Evolutionary conservation across 176 grass and related monocot species (phyloP), one percentile per base, ranked within the genome.

Genomic region (Themeda triandra): DNA sequence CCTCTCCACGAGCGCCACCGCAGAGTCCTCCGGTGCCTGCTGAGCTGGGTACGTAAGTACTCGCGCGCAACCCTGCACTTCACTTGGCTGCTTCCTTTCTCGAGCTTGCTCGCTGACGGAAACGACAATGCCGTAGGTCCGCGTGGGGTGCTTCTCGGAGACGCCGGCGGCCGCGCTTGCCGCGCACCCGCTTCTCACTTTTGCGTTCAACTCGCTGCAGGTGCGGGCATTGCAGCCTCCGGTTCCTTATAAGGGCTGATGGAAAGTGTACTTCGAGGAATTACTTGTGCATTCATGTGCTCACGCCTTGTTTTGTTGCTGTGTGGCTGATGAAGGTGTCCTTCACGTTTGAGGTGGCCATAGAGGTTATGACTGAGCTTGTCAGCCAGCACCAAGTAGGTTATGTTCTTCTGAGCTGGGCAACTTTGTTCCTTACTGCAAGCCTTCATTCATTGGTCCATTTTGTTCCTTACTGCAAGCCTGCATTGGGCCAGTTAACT

Each of bases 201-300:
- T 94, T 70, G 89, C 92, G 9, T 94, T 94, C 83, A 99, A 96
- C 63, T 99, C 96, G n/a, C 88, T 99, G 77, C 93, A 96, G 91
- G 93, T 99, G 58, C 28, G 42, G 83, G 80, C 53, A 76, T 81
- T 84, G 79, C 63, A 68, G 66, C 42, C 31, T 60, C 19, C 10
- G 17, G 4, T 78, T 80, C 37, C 80, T 83, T 17, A 77, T 75
- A 62, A 83, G 21, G 4, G 5, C 18, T 6, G 17, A 27, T 6
- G 17, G 21, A 45, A 76, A 42, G 10, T 86, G 30, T 86, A 65
- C 78, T 58, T 31, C 13, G 18, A 74, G 29, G 27, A 19, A 66
- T 77, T 66, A 54, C 6, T 83, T 85, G 24, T 87, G 76, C 33
- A 76, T 75, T 58, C 65, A 75, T 53, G 27, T 87, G 45, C 88